These are phyloP conservation scores for Capsaspora owczarzaki DNA, from an alignment of 78 protist genomes.

Conservation along the genomic window DNA sequence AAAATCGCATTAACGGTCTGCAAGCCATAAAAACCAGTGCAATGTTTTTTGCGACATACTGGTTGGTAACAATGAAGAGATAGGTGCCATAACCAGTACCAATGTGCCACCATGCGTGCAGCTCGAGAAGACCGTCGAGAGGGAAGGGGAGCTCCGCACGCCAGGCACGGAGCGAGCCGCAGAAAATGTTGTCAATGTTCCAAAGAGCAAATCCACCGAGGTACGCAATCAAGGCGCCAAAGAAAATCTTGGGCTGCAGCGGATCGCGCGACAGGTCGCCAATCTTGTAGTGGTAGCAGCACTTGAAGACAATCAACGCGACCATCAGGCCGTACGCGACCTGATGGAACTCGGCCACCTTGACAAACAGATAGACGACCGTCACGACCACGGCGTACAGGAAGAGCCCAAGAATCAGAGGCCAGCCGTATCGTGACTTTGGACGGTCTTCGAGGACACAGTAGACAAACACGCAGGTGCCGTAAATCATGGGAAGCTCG, in stretches of 20 bases:
- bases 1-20: too few species aligned
- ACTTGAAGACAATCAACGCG: neutral
- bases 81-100: neutral
- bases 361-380: neutral
- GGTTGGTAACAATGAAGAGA: neutral
- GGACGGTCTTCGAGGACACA: neutral
- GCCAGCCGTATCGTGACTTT: neutral
- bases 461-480: neutral
- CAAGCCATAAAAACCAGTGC: too few species aligned
- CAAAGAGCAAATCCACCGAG: neutral
- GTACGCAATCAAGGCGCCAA: neutral
- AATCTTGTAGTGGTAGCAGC: neutral
- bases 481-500: conserved; percentile 20
- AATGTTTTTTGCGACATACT: too few species aligned
- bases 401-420: neutral
- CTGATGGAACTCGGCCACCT: neutral
- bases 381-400: conserved; percentile 2
- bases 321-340: neutral
- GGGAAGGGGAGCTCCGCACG: neutral
- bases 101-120: conserved; percentile 17
- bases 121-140: neutral
- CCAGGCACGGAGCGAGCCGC: neutral
- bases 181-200: neutral
- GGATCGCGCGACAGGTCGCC: neutral
- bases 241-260: neutral